phyloP scores from a whole-genome alignment of 352 stramenopile species.

The Pythium rishiriense region DNA sequence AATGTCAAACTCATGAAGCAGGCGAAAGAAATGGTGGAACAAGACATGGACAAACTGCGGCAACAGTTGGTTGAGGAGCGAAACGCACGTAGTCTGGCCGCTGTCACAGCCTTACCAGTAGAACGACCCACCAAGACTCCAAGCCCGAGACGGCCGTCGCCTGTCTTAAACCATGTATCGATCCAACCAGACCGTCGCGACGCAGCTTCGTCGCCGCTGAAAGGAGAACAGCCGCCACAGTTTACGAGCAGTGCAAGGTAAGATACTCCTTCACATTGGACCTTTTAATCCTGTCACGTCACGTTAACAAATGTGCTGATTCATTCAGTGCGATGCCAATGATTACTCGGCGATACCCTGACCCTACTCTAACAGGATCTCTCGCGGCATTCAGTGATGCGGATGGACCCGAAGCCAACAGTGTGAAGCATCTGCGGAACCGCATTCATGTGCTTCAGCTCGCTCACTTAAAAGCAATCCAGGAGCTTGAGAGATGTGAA shows the following conservation, averaged over 20 bases:
- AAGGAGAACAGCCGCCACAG: constrained; percentile 25
- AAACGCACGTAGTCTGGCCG: constrained; percentile 30
- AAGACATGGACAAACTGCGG: constrained; percentile 58
- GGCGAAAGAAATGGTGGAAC: constrained; percentile 65
- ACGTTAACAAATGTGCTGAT: neutral
- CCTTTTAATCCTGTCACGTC: too few relatives aligned
- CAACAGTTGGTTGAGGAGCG: constrained; percentile 74
- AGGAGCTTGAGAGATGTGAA: constrained; percentile 91
- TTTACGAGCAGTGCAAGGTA: constrained; percentile 16
- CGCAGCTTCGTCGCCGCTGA: constrained; percentile 62
- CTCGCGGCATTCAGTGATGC: neutral
- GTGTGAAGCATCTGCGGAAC: constrained; percentile 65
- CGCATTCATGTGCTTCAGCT: constrained; percentile 89
- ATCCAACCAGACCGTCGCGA: constrained; percentile 50
- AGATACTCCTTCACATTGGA: neutral
- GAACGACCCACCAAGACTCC: constrained; percentile 1
- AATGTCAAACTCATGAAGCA: constrained; percentile 83
- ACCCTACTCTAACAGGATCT: constrained; percentile 2
- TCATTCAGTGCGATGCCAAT: constrained; percentile 17
- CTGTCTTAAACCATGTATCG: constrained; percentile 8
- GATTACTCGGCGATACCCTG: constrained; percentile 22
- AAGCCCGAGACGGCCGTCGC: constrained; percentile 5
- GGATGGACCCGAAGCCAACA: constrained; percentile 30
- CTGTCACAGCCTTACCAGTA: constrained; percentile 4
- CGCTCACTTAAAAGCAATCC: constrained; percentile 86